These are phyloP conservation scores for Takashimella koratensis DNA, from an alignment of 1,284 basidiomycete species.

Conservation along the genomic window DNA sequence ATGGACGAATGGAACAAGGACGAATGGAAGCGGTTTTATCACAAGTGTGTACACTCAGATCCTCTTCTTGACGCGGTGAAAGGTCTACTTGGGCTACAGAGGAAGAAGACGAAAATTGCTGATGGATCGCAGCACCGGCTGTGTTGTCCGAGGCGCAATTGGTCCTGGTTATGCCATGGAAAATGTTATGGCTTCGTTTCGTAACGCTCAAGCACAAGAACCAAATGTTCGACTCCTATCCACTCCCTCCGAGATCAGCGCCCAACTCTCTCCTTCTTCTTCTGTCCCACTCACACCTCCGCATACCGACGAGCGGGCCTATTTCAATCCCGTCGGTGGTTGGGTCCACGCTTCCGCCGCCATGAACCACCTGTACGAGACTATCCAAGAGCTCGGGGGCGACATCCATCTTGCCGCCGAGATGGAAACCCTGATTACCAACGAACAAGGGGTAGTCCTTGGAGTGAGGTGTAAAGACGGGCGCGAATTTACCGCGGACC, in stretches of 20 bases:
- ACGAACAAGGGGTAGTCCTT: slow-evolving; percentile 11
- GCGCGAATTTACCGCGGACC: slow-evolving; percentile 20
- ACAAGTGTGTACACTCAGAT: slow-evolving; percentile 68
- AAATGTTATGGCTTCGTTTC: neutral
- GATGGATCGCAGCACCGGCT: slow-evolving; percentile 12
- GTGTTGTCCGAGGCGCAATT: slow-evolving; percentile 13
- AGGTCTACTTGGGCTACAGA: too few species aligned
- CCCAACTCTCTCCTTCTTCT: slow-evolving; percentile 6
- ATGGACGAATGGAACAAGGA: slow-evolving; percentile 65
- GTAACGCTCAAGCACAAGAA: slow-evolving; percentile 10
- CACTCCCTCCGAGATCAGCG: slow-evolving; percentile 6
- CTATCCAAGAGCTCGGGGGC: slow-evolving; percentile 58
- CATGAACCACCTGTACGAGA: slow-evolving; percentile 57
- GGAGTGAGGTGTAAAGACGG: slow-evolving; percentile 21
- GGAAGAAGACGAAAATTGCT: too few species aligned
- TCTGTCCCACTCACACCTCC: too few species aligned
- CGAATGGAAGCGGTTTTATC: slow-evolving; percentile 66
- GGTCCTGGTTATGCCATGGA: too few species aligned
- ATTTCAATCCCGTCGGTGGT: slow-evolving; percentile 69
- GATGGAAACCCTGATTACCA: slow-evolving; percentile 52
- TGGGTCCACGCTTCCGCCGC: slow-evolving; percentile 75
- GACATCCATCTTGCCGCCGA: slow-evolving; percentile 57
- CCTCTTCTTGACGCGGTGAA: too few species aligned
- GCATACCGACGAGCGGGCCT: slow-evolving; percentile 54
- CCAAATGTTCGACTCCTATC: slow-evolving; percentile 7